phyloP scores from a whole-genome alignment of 2,329 filamentous ascomycete genomes.

The Hysterium pulicare region DNA sequence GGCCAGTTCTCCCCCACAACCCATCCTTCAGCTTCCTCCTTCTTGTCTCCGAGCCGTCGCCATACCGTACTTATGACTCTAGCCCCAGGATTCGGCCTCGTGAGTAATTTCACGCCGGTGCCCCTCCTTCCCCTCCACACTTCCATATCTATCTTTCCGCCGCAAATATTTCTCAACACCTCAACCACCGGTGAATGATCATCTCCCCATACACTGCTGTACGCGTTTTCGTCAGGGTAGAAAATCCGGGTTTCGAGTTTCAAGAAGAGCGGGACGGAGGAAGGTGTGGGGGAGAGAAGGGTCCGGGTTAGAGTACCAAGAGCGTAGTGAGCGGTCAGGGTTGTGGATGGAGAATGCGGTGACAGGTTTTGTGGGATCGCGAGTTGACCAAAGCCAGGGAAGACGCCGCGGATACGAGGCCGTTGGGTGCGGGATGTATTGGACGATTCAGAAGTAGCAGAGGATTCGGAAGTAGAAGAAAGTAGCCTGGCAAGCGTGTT shows the following conservation, averaged over 20 bases:
- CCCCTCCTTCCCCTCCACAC: conserved; percentile 29
- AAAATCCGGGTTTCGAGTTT: conserved; percentile 39
- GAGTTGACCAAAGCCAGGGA: conserved; percentile 9
- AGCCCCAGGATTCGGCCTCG: conserved; percentile 12
- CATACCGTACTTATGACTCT: conserved; percentile 25
- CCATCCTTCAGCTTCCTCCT: conserved; percentile 21
- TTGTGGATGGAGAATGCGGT: conserved; percentile 10
- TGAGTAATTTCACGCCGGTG: conserved; percentile 28
- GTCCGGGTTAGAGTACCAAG: conserved; percentile 32
- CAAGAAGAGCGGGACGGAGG: conserved; percentile 17
- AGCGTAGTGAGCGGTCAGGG: conserved; percentile 21
- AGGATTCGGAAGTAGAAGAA: conserved; percentile 4
- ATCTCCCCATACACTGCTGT: conserved; percentile 39
- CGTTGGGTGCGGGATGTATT: conserved; percentile 7
- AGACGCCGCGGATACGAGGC: conserved; percentile 16
- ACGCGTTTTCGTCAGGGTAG: conserved; percentile 37
- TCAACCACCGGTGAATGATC: conserved; percentile 35
- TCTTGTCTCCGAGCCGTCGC: conserved; percentile 25
- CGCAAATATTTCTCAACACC: conserved; percentile 35
- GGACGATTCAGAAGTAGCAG: neutral
- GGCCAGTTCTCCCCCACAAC: conserved; percentile 27
- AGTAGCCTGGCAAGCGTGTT: conserved; percentile 10
- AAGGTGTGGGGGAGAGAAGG: conserved; percentile 23
- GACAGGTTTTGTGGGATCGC: conserved; percentile 10
- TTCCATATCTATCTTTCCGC: conserved; percentile 36